Percentiles rank a stretch among this genome's conserved stretches.
phyloP scores from a whole-genome alignment of 306 rosid species.

The Sicyos edulis region DNA sequence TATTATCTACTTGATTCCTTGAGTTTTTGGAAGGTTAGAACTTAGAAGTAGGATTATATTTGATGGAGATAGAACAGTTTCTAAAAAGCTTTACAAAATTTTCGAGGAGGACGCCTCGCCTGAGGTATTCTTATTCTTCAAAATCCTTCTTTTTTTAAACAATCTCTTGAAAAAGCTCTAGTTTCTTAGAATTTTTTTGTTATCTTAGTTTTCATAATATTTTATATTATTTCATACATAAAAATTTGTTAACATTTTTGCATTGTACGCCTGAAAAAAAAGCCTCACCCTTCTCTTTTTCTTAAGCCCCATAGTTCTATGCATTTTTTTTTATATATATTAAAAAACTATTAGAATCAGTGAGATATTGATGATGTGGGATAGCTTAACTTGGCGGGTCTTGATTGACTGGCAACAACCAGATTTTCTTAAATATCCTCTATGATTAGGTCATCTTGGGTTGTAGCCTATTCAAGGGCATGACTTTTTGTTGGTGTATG shows the following conservation, averaged over 20 bases:
- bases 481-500: no score
- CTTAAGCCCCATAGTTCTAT: no score
- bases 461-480: constrained; percentile 1
- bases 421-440: neutral
- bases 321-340: no score
- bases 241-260: neutral
- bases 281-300: neutral
- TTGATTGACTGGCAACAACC: neutral
- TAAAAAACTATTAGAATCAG: neutral
- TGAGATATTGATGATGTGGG: neutral
- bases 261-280: neutral
- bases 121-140: neutral
- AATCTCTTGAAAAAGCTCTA: neutral
- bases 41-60: constrained; percentile 1
- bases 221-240: neutral
- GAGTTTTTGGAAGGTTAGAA: neutral
- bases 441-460: no score
- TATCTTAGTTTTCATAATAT: neutral
- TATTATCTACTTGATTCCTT: neutral
- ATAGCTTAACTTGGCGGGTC: neutral
- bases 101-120: neutral
- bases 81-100: neutral
- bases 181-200: neutral
- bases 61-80: neutral
- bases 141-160: neutral